phyloP scores from a whole-genome alignment of 768 basidiomycete genomes.

The Guyanaporus albipodus region DNA sequence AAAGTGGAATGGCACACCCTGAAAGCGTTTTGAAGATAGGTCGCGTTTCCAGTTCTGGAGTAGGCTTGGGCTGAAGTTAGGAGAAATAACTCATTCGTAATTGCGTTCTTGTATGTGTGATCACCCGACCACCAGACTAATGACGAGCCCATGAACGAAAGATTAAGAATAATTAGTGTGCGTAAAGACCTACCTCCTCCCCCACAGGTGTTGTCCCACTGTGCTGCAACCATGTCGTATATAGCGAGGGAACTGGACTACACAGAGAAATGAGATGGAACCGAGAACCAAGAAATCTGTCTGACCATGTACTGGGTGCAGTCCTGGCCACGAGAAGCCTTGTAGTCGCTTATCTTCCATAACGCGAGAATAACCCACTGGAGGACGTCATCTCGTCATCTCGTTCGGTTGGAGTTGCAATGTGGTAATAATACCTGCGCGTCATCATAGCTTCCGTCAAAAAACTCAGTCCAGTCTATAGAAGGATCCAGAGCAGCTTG shows the following conservation, averaged over 20 bases:
- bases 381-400: neutral
- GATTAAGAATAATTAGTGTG: neutral
- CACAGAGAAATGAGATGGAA: slow-evolving; percentile 20
- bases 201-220: slow-evolving; percentile 49
- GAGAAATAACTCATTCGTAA: slow-evolving; percentile 58
- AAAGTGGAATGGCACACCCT: slow-evolving; percentile 29
- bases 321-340: slow-evolving; percentile 35
- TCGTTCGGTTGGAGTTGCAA: neutral
- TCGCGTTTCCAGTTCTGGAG: slow-evolving; percentile 31
- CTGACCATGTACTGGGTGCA: slow-evolving; percentile 18
- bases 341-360: slow-evolving; percentile 58
- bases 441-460: slow-evolving; percentile 51
- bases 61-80: slow-evolving; percentile 48
- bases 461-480: slow-evolving; percentile 42
- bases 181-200: slow-evolving; percentile 41
- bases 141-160: neutral
- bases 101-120: slow-evolving; percentile 55
- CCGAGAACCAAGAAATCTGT: slow-evolving; percentile 19
- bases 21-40: slow-evolving; percentile 47
- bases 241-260: slow-evolving; percentile 46
- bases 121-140: slow-evolving; percentile 56
- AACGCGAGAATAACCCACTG: slow-evolving; percentile 56
- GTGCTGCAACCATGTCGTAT: slow-evolving; percentile 47
- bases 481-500: slow-evolving; percentile 36
- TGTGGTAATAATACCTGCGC: slow-evolving; percentile 38